Evolutionary conservation across 768 basidiomycete species (phyloP), one percentile per base, ranked within the genome.

Genomic region (Pholiota microspora): DNA sequence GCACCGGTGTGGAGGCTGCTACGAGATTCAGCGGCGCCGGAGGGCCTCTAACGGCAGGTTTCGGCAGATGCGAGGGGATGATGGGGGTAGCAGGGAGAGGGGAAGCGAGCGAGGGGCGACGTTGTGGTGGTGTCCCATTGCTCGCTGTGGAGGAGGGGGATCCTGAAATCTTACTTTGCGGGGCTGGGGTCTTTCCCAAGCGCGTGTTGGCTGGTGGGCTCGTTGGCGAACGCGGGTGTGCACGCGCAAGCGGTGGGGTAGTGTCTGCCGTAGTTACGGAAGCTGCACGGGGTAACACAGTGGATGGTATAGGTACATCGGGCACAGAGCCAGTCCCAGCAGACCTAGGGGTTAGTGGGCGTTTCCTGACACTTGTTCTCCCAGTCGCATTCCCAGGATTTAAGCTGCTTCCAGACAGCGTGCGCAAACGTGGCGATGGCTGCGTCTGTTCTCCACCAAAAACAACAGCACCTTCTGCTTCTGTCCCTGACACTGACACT

Each of bases 31-130:
- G 49, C 3, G 53, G 59, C 3, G 53, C 38, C 10, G 56, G 59
- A 12, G 42, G 34, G 35, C 2, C 40, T 16, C 50, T 38, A 12
- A 53, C 42, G 42, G 36, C 54, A 23, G 51, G 21, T 38, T 27
- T 25, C 25, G 49, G 36, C 15, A 53, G 46, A 5, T 54, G 45
- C 0, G 58, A 49, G 24, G 62, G 62, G 0, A 61, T 56, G 8
- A 64, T 46, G 3, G 62, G 60, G 5, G 58, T 58, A 7, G 58
- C 53, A 0, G 62, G 62, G 2, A 55, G 45, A 4, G 62, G 62
- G 1, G 62, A 64, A 1, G 62, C 60, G 9, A 64, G 52, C 0
- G 62, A 64, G 2, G 62, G 62, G 7, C 51, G 53, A 24, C 53
- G 51, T 2, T 24, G 18, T 1, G 40, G 52, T 5, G 46, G n/a